Evolutionary conservation across 805 yeast species (phyloP).

Genomic region (Candida vaughaniae): DNA sequence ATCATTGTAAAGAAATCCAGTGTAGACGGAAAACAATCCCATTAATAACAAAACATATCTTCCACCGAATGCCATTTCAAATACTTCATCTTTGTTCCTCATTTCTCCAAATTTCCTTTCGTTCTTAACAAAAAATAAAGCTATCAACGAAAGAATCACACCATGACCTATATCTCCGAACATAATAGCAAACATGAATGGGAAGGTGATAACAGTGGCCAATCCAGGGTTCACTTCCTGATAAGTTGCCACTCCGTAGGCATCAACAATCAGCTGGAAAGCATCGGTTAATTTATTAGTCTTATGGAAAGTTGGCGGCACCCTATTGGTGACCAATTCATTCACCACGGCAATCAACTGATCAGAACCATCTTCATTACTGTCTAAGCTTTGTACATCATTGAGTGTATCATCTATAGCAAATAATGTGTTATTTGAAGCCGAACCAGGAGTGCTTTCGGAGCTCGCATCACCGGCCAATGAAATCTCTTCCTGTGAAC

Average conservation of each 20-base stretch:
- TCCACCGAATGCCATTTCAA: constrained; percentile 94
- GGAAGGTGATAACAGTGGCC: constrained; percentile 93
- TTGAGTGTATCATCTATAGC: constrained; percentile 23
- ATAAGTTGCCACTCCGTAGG: constrained; percentile 84
- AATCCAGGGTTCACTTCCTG: constrained; percentile 95
- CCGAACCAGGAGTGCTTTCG: not conserved
- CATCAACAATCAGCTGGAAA: constrained; percentile 69
- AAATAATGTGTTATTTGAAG: constrained; percentile 17
- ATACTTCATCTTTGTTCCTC: constrained; percentile 79
- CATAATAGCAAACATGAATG: constrained; percentile 98
- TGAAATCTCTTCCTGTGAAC: constrained; percentile 18
- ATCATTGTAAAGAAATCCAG: constrained; percentile 93
- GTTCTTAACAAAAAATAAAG: constrained; percentile 64
- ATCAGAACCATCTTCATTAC: constrained; percentile 17
- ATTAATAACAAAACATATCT: constrained; percentile 85
- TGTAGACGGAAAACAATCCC: constrained; percentile 95
- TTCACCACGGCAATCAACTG: constrained; percentile 47
- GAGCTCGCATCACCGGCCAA: constrained; percentile 9
- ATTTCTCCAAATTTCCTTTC: constrained; percentile 68
- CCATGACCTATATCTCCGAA: constrained; percentile 99
- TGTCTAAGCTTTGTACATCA: constrained; percentile 17
- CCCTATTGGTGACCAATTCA: constrained; percentile 60
- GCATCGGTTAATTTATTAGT: constrained; percentile 69
- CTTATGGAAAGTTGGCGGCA: constrained; percentile 71
- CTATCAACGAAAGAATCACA: constrained; percentile 72